These are phyloP conservation scores for Macrocybe sp. DNA, from an alignment of 1,284 basidiomycete genomes.

Conservation along the genomic window DNA sequence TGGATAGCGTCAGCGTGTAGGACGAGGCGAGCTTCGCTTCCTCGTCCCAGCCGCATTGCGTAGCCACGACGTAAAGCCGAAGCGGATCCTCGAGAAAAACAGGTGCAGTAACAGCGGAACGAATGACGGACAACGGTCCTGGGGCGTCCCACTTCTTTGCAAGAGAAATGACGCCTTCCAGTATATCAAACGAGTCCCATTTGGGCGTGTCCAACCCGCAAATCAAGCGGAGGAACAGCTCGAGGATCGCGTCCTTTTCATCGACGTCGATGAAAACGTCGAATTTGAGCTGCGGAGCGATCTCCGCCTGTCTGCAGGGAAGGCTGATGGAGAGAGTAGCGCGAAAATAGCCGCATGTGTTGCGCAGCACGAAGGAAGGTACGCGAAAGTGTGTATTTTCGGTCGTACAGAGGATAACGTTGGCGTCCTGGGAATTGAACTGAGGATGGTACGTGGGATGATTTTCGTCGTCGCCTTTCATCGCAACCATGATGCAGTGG, in stretches of 20 bases:
- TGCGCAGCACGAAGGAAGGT: conserved; percentile 31
- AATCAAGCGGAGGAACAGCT: conserved; percentile 31
- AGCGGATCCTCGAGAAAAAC: conserved; percentile 31
- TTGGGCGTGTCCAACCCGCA: conserved; percentile 29
- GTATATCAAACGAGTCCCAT: conserved; percentile 30
- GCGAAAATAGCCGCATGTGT: conserved; percentile 14
- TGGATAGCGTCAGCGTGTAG: conserved; percentile 23
- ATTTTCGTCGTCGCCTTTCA: no score
- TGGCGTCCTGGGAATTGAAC: conserved; percentile 29
- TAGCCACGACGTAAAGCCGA: conserved; percentile 32
- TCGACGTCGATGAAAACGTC: conserved; percentile 5
- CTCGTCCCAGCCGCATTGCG: conserved; percentile 35
- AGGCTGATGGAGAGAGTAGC: no score
- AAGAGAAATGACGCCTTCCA: conserved; percentile 29
- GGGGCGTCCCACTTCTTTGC: conserved; percentile 34
- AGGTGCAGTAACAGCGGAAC: conserved; percentile 29
- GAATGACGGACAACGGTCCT: conserved; percentile 34
- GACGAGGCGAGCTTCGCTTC: conserved; percentile 32
- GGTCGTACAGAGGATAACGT: conserved; percentile 30
- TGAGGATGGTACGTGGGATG: conserved; percentile 21
- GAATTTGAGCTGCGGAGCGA: neutral
- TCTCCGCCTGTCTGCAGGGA: neutral
- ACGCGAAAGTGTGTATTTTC: conserved; percentile 34
- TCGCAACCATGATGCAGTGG: no score
- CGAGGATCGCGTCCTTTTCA: conserved; percentile 21